phyloP scores from a whole-genome alignment of 2,329 filamentous ascomycete species.

The Chaetomiaceae sp. region DNA sequence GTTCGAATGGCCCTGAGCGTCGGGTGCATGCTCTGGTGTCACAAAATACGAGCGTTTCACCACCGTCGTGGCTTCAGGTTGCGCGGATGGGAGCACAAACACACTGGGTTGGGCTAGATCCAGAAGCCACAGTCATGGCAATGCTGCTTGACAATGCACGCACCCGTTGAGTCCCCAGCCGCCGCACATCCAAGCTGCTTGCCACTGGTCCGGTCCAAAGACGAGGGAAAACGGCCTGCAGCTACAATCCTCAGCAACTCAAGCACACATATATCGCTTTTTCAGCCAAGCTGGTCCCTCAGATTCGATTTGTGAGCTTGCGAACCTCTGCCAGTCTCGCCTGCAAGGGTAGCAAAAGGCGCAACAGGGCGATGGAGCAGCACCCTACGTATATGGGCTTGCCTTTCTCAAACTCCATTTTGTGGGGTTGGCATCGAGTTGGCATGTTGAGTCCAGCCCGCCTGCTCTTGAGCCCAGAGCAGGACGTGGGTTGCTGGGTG shows the following conservation, averaged over 20 bases:
- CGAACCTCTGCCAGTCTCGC: no score
- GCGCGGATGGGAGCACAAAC: constrained; percentile 14
- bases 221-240: constrained; percentile 8
- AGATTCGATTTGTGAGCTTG: no score
- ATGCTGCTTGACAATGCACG: constrained; percentile 20
- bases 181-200: constrained; percentile 10
- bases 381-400: no score
- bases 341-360: no score
- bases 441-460: no score
- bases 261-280: not conserved
- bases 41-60: constrained; percentile 20
- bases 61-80: constrained; percentile 13
- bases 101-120: constrained; percentile 16
- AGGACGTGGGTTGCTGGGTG: not conserved
- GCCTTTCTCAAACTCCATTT: no score
- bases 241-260: not conserved
- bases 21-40: constrained; percentile 7
- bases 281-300: no score
- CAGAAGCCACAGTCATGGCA: constrained; percentile 19
- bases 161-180: constrained; percentile 24
- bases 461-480: not conserved
- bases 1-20: constrained; percentile 5
- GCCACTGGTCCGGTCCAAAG: constrained; percentile 11
- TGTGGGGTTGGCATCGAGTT: no score
- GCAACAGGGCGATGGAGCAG: no score